These are phyloP conservation scores for Pleurotus platypus DNA, from an alignment of 768 basidiomycete species.

Conservation along the genomic window DNA sequence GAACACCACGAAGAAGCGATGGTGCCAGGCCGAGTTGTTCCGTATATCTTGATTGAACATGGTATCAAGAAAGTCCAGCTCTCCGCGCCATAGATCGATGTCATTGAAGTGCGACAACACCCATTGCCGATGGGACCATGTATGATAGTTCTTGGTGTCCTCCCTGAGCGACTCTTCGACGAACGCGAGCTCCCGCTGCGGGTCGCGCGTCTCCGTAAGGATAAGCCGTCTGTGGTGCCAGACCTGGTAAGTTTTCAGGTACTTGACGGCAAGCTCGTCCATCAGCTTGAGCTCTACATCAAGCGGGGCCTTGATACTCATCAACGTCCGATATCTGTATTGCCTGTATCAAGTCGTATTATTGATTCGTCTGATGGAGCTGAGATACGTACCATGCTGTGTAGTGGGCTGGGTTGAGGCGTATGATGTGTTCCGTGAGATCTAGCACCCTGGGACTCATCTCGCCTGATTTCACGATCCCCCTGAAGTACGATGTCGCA, in stretches of 20 bases:
- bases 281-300: conserved; percentile 79
- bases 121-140: conserved; percentile 98
- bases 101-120: conserved; percentile 81
- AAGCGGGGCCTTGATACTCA: conserved; percentile 63
- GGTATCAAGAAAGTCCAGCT: conserved; percentile 70
- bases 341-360: conserved; percentile 55
- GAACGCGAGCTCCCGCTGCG: conserved; percentile 74
- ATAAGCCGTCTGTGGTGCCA: conserved; percentile 91
- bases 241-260: conserved; percentile 96
- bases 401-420: conserved; percentile 94
- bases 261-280: conserved; percentile 80
- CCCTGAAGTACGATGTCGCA: conserved; percentile 91
- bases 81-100: conserved; percentile 65
- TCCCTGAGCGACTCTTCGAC: conserved; percentile 65
- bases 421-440: conserved; percentile 86
- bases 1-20: conserved; percentile 87
- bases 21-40: conserved; percentile 98
- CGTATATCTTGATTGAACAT: conserved; percentile 76
- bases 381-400: conserved; percentile 76
- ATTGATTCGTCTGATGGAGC: background rate
- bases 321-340: conserved; percentile 86
- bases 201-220: conserved; percentile 50
- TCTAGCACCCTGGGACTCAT: conserved; percentile 77
- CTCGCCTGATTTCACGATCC: conserved; percentile 73
- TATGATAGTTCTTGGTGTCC: conserved; percentile 98